phyloP scores from a whole-genome alignment of 2,329 filamentous ascomycete species.

The Tympanopsis confertula region DNA sequence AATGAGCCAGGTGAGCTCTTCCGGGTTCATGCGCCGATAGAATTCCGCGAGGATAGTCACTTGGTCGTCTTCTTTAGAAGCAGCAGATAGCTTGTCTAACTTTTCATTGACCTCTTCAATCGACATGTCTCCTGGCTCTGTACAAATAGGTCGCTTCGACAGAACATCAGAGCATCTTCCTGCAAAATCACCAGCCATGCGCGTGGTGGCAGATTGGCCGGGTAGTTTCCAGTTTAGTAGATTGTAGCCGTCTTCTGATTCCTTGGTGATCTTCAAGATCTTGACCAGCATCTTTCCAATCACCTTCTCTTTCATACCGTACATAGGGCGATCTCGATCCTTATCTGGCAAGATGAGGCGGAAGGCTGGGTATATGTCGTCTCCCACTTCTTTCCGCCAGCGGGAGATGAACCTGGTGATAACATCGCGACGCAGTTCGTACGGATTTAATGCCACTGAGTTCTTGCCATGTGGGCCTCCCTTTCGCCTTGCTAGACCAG shows the following conservation, averaged over 20 bases:
- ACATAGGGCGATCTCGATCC: slow-evolving; percentile 83
- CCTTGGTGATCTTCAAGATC: slow-evolving; percentile 80
- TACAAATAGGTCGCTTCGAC: slow-evolving; percentile 69
- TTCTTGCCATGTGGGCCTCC: slow-evolving; percentile 24
- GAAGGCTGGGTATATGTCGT: slow-evolving; percentile 87
- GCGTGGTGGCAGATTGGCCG: slow-evolving; percentile 43
- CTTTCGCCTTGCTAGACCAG: slow-evolving; percentile 45
- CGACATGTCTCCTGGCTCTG: slow-evolving; percentile 63
- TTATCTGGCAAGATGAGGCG: slow-evolving; percentile 86
- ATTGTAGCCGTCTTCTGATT: slow-evolving; percentile 77
- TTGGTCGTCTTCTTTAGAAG: slow-evolving; percentile 73
- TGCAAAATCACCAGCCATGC: slow-evolving; percentile 73
- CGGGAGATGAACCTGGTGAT: slow-evolving; percentile 75
- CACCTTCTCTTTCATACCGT: slow-evolving; percentile 83
- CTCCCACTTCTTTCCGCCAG: slow-evolving; percentile 80
- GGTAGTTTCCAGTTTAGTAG: slow-evolving; percentile 89
- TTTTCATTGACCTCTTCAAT: slow-evolving; percentile 83
- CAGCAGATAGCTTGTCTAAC: slow-evolving; percentile 66
- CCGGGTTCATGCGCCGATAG: slow-evolving; percentile 82
- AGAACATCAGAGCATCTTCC: slow-evolving; percentile 80
- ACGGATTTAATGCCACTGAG: slow-evolving; percentile 33
- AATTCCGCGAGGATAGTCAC: slow-evolving; percentile 70
- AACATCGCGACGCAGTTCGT: slow-evolving; percentile 69
- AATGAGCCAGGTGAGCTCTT: slow-evolving; percentile 89
- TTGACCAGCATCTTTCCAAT: slow-evolving; percentile 87